A percentile compares a stretch with the other conserved stretches of the same genome.
phyloP scores from a whole-genome alignment of 2,329 filamentous ascomycete genomes.

The Thelonectria olida region DNA sequence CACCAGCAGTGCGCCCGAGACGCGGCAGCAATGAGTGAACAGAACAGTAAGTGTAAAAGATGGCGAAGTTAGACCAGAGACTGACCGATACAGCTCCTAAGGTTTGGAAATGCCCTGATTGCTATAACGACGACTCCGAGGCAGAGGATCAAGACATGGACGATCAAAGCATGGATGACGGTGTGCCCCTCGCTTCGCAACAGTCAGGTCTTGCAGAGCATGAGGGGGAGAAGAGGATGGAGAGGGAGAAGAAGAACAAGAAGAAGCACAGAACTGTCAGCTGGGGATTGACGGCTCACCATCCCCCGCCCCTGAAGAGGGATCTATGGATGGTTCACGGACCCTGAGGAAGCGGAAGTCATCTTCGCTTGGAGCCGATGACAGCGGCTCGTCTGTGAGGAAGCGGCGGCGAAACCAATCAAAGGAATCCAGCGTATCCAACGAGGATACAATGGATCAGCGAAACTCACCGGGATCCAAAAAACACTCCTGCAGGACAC shows the following conservation, averaged over 20 bases:
- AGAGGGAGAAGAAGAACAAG: not conserved
- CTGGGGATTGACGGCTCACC: slow-evolving; percentile 21
- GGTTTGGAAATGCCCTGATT: slow-evolving; percentile 63
- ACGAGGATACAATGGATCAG: slow-evolving; percentile 47
- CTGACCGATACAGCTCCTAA: slow-evolving; percentile 48
- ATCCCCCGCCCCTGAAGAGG: slow-evolving; percentile 21
- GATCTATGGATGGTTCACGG: slow-evolving; percentile 68
- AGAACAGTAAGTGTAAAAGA: slow-evolving; percentile 41
- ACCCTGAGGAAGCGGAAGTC: slow-evolving; percentile 86
- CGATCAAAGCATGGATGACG: slow-evolving; percentile 31
- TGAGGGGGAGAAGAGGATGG: not conserved
- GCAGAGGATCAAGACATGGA: slow-evolving; percentile 40
- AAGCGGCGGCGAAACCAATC: slow-evolving; percentile 63
- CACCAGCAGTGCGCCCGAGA: slow-evolving; percentile 90
- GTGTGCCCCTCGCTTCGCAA: slow-evolving; percentile 36
- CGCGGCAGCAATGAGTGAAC: slow-evolving; percentile 54
- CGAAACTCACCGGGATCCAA: slow-evolving; percentile 39
- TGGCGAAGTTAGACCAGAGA: not conserved
- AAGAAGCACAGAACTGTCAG: slow-evolving; percentile 14
- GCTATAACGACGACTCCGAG: slow-evolving; percentile 47
- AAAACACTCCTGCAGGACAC: slow-evolving; percentile 61
- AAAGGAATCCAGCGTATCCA: slow-evolving; percentile 50
- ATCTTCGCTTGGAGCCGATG: slow-evolving; percentile 72
- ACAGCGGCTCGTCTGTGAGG: slow-evolving; percentile 60
- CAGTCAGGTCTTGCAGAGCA: slow-evolving; percentile 36